Evolutionary conservation across 2,329 filamentous ascomycete species (phyloP).

Genomic region (Ophiocordyceps camponoti-leonardi): DNA sequence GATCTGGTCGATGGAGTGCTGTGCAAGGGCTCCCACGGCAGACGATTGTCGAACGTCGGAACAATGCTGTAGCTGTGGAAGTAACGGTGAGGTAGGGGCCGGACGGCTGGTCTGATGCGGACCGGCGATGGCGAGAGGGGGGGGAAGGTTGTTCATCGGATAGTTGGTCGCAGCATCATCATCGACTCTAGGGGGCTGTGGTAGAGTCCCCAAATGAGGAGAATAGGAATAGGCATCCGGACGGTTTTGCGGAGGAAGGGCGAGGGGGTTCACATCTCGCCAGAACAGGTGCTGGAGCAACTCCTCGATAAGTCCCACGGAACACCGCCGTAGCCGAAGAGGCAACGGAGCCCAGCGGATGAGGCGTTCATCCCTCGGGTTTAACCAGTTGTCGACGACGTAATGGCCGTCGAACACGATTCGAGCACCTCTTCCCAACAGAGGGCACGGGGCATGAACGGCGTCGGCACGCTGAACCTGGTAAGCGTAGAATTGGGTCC

Average conservation of each 20-base stretch:
- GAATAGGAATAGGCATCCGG: too few relatives aligned
- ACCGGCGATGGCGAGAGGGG: not conserved
- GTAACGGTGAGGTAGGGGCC: too few relatives aligned
- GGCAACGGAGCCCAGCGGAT: not conserved
- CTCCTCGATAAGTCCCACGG: not conserved
- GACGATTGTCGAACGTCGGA: not conserved
- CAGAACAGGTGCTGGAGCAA: too few relatives aligned
- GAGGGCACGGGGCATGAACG: not conserved
- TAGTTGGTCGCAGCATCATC: too few relatives aligned
- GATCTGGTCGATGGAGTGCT: not conserved
- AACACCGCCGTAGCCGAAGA: not conserved
- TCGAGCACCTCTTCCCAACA: not conserved
- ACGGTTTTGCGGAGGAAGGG: not conserved
- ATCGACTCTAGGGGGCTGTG: too few relatives aligned
- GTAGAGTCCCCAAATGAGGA: too few relatives aligned
- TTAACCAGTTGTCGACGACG: not conserved
- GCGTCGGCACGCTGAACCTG: not conserved
- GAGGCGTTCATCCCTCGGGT: not conserved
- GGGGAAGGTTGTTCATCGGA: not conserved
- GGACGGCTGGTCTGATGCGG: not conserved
- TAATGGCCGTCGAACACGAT: not conserved
- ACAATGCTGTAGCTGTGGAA: not conserved
- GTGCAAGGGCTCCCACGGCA: not conserved
- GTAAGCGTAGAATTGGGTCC: not conserved
- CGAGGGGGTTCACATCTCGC: not conserved